Evolutionary conservation across 352 stramenopile genomes (phyloP).

Genomic region (Globisporangium canariense): DNA sequence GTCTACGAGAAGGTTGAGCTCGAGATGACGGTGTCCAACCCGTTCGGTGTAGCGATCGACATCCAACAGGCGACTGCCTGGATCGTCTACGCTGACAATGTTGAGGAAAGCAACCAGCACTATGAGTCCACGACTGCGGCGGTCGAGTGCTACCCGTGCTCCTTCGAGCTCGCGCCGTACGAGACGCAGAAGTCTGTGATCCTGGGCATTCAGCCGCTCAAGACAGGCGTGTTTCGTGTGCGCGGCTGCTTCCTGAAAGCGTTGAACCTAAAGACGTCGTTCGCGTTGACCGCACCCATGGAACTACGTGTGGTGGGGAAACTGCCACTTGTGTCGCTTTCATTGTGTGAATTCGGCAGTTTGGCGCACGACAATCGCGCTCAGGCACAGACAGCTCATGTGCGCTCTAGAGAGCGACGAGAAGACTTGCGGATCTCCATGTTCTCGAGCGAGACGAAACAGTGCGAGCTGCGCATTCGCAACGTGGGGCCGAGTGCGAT

Average conservation of each 20-base stretch:
- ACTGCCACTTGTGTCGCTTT: constrained; percentile 44
- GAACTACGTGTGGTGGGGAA: constrained; percentile 40
- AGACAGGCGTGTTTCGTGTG: constrained; percentile 37
- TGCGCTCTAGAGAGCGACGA: background rate
- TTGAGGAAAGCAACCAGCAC: background rate
- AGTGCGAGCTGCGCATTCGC: constrained; percentile 45
- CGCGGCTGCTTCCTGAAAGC: constrained; percentile 59
- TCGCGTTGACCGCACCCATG: constrained; percentile 25
- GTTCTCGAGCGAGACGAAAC: constrained; percentile 66
- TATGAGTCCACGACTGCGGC: constrained; percentile 6
- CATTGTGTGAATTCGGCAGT: constrained; percentile 41
- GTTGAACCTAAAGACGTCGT: constrained; percentile 63
- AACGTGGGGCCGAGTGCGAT: constrained; percentile 47
- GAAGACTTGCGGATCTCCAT: constrained; percentile 46
- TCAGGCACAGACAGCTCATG: background rate
- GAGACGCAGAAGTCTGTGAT: constrained; percentile 45
- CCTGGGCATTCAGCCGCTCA: constrained; percentile 44
- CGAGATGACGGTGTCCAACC: constrained; percentile 62
- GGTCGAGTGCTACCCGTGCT: constrained; percentile 61
- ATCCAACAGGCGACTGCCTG: constrained; percentile 60
- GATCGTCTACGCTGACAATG: constrained; percentile 27
- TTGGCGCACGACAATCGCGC: constrained; percentile 8
- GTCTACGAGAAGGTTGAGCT: constrained; percentile 56
- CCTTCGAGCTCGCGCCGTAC: constrained; percentile 46
- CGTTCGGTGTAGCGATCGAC: constrained; percentile 54